Evolutionary conservation across 2,329 filamentous ascomycete genomes (phyloP).

Genomic region (Venturia effusa): DNA sequence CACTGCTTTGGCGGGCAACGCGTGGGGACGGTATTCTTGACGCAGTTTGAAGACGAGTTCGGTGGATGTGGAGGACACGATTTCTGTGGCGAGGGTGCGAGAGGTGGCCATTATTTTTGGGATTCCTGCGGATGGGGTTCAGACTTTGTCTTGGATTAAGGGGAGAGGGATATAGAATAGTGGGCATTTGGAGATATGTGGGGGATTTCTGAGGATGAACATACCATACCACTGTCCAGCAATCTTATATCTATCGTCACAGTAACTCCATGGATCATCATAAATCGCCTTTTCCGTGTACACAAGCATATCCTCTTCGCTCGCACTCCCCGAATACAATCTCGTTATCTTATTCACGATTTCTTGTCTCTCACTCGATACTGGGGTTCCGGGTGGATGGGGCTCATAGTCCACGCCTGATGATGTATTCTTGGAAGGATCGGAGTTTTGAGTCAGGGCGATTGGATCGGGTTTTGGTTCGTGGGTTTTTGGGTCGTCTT

Average conservation of each 20-base stretch:
- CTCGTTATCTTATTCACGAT: conserved; percentile 34
- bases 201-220: no score
- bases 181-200: no score
- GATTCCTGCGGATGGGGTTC: conserved; percentile 27
- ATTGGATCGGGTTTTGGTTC: conserved; percentile 16
- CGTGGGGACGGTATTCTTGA: conserved; percentile 36
- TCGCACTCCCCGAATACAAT: conserved; percentile 37
- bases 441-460: conserved; percentile 20
- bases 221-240: conserved; percentile 40
- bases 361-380: conserved; percentile 25
- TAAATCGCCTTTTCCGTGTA: conserved; percentile 37
- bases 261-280: conserved; percentile 39
- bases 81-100: conserved; percentile 31
- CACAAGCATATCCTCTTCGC: conserved; percentile 38
- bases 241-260: conserved; percentile 40
- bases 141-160: no score
- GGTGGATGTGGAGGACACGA: conserved; percentile 27
- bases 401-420: conserved; percentile 23
- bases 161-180: no score
- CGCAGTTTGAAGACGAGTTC: conserved; percentile 38
- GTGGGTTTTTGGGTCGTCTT: conserved; percentile 10
- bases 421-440: conserved; percentile 19
- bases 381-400: conserved; percentile 22
- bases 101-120: conserved; percentile 31
- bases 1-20: conserved; percentile 28